These are phyloP conservation scores for Lipomyces yamanashiensis DNA, from an alignment of 805 yeast genomes.

Conservation along the genomic window DNA sequence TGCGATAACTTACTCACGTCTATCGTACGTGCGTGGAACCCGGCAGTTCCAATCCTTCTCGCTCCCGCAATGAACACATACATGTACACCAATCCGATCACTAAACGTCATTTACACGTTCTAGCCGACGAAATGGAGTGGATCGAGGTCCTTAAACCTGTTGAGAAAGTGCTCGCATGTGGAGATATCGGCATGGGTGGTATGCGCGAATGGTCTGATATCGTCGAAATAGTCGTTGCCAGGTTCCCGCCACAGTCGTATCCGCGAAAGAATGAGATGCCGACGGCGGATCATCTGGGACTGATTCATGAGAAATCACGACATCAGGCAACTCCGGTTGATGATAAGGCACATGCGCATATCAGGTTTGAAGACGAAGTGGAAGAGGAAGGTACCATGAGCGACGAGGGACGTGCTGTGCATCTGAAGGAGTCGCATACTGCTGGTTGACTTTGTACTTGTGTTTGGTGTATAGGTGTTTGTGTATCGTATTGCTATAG, in stretches of 20 bases:
- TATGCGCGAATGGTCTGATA: slow-evolving; percentile 96
- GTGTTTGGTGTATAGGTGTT: background rate
- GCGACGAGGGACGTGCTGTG: background rate
- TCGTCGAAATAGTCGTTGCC: slow-evolving; percentile 80
- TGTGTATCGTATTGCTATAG: background rate
- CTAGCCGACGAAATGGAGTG: slow-evolving; percentile 91
- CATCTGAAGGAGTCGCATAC: background rate
- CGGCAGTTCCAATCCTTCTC: slow-evolving; percentile 80
- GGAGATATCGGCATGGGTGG: slow-evolving; percentile 99
- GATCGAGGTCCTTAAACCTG: slow-evolving; percentile 91
- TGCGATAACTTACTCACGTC: slow-evolving; percentile 91
- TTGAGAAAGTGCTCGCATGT: slow-evolving; percentile 89
- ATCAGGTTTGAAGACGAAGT: slow-evolving; percentile 16
- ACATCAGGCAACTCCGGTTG: background rate
- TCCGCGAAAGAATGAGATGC: slow-evolving; percentile 12
- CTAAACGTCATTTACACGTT: slow-evolving; percentile 77
- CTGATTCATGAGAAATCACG: slow-evolving; percentile 1
- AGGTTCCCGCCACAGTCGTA: slow-evolving; percentile 50
- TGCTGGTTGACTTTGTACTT: background rate
- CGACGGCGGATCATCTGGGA: slow-evolving; percentile 1
- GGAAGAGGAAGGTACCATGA: background rate
- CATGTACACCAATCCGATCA: slow-evolving; percentile 86
- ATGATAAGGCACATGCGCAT: background rate
- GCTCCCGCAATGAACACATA: slow-evolving; percentile 97
- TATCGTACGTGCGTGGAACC: slow-evolving; percentile 94